phyloP scores from a whole-genome alignment of 1,284 basidiomycete species.

The Anthracocystis panici-leucophaei region DNA sequence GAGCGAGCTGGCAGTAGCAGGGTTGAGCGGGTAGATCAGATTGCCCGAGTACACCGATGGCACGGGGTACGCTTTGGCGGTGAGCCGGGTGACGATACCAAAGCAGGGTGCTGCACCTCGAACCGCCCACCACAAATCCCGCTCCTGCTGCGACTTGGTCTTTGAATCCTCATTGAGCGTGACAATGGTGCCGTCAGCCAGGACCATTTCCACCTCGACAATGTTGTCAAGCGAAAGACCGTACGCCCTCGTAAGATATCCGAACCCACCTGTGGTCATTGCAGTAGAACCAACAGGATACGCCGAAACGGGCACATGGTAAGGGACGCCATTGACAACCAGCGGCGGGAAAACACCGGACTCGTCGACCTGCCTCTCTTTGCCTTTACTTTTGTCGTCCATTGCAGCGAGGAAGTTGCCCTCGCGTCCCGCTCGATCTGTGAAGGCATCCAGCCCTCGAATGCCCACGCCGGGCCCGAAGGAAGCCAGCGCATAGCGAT shows the following conservation, averaged over 20 bases:
- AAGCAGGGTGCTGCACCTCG: constrained; percentile 86
- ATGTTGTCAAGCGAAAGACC: constrained; percentile 74
- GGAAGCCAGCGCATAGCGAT: constrained; percentile 49
- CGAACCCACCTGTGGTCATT: constrained; percentile 88
- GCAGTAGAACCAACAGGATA: constrained; percentile 78
- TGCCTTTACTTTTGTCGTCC: constrained; percentile 39
- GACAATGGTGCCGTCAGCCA: constrained; percentile 63
- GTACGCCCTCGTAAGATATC: constrained; percentile 83
- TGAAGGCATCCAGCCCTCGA: constrained; percentile 54
- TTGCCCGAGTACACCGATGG: constrained; percentile 90
- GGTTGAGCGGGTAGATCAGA: constrained; percentile 87
- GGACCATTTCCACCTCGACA: constrained; percentile 64
- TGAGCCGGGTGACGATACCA: constrained; percentile 87
- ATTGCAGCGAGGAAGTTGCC: constrained; percentile 33
- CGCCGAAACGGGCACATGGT: constrained; percentile 68
- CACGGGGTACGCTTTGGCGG: constrained; percentile 84
- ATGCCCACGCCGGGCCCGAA: constrained; percentile 60
- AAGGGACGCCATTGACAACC: constrained; percentile 55
- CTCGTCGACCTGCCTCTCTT: constrained; percentile 21
- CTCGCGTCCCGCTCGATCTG: constrained; percentile 56
- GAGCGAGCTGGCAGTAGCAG: constrained; percentile 83
- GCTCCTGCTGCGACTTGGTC: constrained; percentile 60
- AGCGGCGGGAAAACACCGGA: constrained; percentile 24
- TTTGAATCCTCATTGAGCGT: constrained; percentile 56
- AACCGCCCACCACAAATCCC: constrained; percentile 84